These are phyloP conservation scores for Salix suchowensis DNA, from an alignment of 345 rosid species.

Conservation along the genomic window DNA sequence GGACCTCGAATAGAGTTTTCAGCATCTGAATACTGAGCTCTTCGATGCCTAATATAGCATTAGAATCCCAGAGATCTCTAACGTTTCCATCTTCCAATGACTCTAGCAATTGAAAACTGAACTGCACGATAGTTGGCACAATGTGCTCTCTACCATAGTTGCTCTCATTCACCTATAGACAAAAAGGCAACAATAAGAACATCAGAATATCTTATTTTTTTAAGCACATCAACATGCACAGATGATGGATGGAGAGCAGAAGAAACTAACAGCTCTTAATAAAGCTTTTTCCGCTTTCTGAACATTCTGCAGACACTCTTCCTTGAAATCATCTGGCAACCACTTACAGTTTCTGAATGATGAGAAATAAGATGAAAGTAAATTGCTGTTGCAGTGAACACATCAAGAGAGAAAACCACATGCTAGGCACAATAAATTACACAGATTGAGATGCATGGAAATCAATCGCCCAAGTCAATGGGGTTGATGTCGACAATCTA, in stretches of 20 bases:
- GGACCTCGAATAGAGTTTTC: constrained; percentile 64
- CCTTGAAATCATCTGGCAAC: constrained; percentile 56
- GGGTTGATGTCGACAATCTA: background rate
- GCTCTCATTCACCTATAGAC: constrained; percentile 64
- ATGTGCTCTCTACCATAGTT: constrained; percentile 73
- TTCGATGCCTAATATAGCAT: constrained; percentile 53
- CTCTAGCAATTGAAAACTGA: constrained; percentile 66
- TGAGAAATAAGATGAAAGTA: constrained; percentile 10
- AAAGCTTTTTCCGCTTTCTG: constrained; percentile 58
- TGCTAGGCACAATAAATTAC: background rate
- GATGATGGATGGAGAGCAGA: background rate
- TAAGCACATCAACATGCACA: background rate
- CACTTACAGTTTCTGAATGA: constrained; percentile 63
- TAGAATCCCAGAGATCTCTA: constrained; percentile 30
- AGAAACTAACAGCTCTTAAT: constrained; percentile 58
- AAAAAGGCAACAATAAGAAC: background rate
- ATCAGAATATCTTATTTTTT: background rate
- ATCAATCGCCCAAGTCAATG: background rate
- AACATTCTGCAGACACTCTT: constrained; percentile 44
- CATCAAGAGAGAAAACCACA: background rate
- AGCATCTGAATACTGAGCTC: constrained; percentile 68
- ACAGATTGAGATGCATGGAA: too few relatives aligned
- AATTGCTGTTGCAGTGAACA: background rate
- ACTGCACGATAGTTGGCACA: constrained; percentile 63
- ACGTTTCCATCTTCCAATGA: constrained; percentile 47